Evolutionary conservation across 768 basidiomycete species (phyloP).

Genomic region (Exidia glandulosa): DNA sequence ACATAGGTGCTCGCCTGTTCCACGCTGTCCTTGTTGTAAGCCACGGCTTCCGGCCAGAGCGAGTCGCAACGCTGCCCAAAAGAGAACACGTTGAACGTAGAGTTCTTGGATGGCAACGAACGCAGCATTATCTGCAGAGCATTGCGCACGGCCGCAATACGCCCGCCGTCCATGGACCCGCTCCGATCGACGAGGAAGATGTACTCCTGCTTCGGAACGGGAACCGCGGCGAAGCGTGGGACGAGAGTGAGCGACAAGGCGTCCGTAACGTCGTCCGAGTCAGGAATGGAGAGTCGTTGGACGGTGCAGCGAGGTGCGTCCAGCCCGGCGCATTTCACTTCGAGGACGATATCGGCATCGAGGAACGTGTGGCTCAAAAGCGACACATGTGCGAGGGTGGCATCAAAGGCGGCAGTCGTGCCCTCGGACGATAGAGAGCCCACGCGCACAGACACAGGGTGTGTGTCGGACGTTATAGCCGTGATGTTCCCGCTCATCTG

Average conservation of each 20-base stretch:
- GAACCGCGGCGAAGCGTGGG: not conserved
- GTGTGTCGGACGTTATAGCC: conserved; percentile 11
- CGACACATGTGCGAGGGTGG: not conserved
- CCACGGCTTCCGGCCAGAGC: conserved; percentile 27
- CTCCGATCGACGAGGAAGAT: conserved; percentile 6
- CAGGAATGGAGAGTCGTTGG: not conserved
- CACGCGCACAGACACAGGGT: too few relatives aligned
- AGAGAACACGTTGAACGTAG: conserved; percentile 44
- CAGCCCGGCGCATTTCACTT: not conserved
- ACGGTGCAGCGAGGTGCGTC: not conserved
- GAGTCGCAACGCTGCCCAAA: conserved; percentile 27
- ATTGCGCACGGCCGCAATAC: not conserved
- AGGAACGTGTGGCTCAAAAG: not conserved
- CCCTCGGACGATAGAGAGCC: too few relatives aligned
- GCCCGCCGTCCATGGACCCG: conserved; percentile 1
- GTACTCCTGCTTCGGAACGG: not conserved
- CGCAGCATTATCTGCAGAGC: conserved; percentile 35
- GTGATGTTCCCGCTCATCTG: conserved; percentile 7
- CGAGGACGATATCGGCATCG: not conserved
- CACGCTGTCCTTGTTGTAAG: conserved; percentile 4
- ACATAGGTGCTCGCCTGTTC: conserved; percentile 22
- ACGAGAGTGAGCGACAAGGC: not conserved
- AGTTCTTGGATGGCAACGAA: conserved; percentile 27
- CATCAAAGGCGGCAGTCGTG: not conserved
- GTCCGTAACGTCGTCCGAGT: not conserved